phyloP scores from a whole-genome alignment of 2,329 filamentous ascomycete genomes.

The Domatiomyces globalis region DNA sequence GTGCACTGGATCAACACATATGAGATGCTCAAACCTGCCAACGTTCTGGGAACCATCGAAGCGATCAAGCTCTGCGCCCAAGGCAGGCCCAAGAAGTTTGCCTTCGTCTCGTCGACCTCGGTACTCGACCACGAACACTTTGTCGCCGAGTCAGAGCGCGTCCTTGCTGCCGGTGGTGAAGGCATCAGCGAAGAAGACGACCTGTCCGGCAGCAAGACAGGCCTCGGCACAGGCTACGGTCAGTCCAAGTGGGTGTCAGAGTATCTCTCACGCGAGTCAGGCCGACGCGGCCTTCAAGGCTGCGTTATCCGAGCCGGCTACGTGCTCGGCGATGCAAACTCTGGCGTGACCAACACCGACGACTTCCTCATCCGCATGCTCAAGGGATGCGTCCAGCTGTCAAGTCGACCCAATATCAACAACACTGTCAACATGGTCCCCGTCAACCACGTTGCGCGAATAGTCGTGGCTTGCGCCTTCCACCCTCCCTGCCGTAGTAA shows the following conservation, averaged over 20 bases:
- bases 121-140: slow-evolving; percentile 74
- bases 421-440: slow-evolving; percentile 88
- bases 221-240: slow-evolving; percentile 76
- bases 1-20: slow-evolving; percentile 74
- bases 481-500: slow-evolving; percentile 34
- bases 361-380: slow-evolving; percentile 79
- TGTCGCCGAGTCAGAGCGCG: slow-evolving; percentile 54
- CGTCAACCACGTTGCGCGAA: slow-evolving; percentile 66
- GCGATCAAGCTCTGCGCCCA: slow-evolving; percentile 59
- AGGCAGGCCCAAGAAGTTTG: slow-evolving; percentile 64
- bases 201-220: slow-evolving; percentile 58
- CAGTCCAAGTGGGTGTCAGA: slow-evolving; percentile 78
- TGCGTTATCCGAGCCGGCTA: slow-evolving; percentile 74
- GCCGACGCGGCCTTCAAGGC: slow-evolving; percentile 58
- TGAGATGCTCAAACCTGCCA: slow-evolving; percentile 53
- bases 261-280: slow-evolving; percentile 63
- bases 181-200: slow-evolving; percentile 64
- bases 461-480: slow-evolving; percentile 61
- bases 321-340: slow-evolving; percentile 57
- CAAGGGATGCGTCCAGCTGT: slow-evolving; percentile 76
- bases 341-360: slow-evolving; percentile 64
- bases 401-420: slow-evolving; percentile 55
- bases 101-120: slow-evolving; percentile 71
- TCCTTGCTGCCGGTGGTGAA: slow-evolving; percentile 44
- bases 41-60: slow-evolving; percentile 71